Evolutionary conservation across 139 green algal species (phyloP).

Genomic region (Tetradesmus obliquus): DNA sequence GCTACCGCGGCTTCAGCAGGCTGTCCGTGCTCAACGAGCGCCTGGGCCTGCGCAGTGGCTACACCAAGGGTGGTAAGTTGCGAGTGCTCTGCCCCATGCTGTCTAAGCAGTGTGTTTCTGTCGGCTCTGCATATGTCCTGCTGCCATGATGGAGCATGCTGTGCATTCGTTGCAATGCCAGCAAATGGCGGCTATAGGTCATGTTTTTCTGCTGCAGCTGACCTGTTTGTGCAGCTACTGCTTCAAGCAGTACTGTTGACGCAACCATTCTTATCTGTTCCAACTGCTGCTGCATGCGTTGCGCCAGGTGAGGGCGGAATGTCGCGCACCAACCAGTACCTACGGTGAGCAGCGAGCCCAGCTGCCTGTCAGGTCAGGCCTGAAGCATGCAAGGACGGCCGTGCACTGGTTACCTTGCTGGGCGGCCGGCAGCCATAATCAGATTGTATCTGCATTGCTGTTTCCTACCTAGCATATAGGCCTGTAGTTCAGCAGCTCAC

Average conservation of each 20-base stretch:
- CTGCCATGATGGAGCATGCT: not conserved
- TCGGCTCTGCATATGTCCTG: too few species aligned
- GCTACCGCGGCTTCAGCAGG: constrained; percentile 52
- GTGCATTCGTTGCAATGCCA: not conserved
- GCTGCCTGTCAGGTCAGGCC: too few species aligned
- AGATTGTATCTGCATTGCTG: too few species aligned
- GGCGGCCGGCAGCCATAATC: too few species aligned
- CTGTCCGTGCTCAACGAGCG: constrained; percentile 64
- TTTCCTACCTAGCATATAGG: too few species aligned
- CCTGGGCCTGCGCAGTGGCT: constrained; percentile 52
- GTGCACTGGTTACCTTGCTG: too few species aligned
- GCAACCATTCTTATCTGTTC: too few species aligned
- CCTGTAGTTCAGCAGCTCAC: not conserved
- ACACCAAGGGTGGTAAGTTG: constrained; percentile 55
- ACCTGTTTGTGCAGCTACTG: not conserved
- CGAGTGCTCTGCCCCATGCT: not conserved
- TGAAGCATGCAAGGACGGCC: too few species aligned
- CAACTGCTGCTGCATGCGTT: not conserved
- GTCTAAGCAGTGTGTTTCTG: too few species aligned
- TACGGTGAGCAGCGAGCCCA: constrained; percentile 27
- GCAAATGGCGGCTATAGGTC: not conserved
- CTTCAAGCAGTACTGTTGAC: too few species aligned
- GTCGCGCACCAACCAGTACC: constrained; percentile 64
- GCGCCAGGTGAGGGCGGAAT: constrained; percentile 61
- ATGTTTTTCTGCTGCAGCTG: not conserved